These are phyloP conservation scores for Aegle marmelos DNA, from an alignment of 345 rosid species.

Conservation along the genomic window DNA sequence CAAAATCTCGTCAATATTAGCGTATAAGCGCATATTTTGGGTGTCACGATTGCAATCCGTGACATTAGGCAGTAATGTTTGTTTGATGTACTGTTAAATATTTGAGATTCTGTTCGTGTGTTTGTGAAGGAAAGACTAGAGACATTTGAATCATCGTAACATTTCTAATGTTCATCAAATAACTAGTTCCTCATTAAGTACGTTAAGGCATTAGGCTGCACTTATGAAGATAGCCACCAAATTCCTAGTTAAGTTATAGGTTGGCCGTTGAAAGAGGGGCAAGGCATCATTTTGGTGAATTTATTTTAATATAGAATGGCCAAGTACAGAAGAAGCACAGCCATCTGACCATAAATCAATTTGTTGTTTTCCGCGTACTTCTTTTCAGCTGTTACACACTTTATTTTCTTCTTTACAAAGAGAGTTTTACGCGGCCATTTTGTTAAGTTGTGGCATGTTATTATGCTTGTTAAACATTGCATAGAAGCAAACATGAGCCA, in stretches of 20 bases:
- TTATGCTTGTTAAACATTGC: neutral
- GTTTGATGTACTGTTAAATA: neutral
- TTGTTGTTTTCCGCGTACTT: too few species aligned
- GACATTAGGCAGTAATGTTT: neutral
- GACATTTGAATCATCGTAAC: neutral
- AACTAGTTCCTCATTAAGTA: neutral
- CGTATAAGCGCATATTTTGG: too few species aligned
- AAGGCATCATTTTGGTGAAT: neutral
- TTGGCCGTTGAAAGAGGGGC: neutral
- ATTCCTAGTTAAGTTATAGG: too few species aligned
- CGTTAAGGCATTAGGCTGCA: neutral
- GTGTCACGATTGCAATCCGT: too few species aligned
- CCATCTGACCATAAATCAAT: too few species aligned
- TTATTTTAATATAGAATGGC: constrained; percentile 1
- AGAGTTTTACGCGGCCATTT: neutral
- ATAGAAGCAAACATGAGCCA: neutral
- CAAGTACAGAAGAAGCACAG: neutral
- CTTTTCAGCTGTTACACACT: neutral
- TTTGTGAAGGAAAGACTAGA: neutral
- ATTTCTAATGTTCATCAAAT: neutral
- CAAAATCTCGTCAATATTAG: too few species aligned
- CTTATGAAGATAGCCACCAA: neutral
- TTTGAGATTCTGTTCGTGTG: neutral
- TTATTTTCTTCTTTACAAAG: neutral
- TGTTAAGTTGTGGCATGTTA: neutral